Base-by-base conservation (phyloP, 2,329 filamentous ascomycete genomes). In the Stemphylium vesicarium region DNA sequence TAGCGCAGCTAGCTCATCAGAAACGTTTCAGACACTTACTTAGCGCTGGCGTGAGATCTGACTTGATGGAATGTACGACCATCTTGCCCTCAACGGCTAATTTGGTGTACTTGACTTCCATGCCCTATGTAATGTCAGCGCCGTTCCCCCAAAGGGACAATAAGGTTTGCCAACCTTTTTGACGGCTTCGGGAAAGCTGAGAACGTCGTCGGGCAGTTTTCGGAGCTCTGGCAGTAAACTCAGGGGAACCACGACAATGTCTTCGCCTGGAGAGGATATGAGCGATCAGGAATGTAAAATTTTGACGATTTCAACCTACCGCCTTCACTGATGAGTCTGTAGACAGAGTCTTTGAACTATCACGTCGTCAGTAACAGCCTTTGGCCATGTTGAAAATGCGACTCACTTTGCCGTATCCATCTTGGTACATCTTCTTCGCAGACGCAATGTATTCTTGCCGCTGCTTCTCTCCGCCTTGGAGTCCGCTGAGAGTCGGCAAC, bases 11-110 rank as follows among this genome's bases (percentile, higher is more conserved):
- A 31, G 13, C 22, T 42, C 36, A 31, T 20, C 18, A 24, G 26
- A 1, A 32, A 35, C 10, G 10, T 38, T 11, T 12, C 16, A 32
- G 3, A 12, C 10, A 54, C 66, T n/a, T 60, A 75, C 72, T 44
- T n/a, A 76, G 63, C 26, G 66, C 64, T 15, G 73, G 72, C 8
- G 72, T 76, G 9, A 76, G 60, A 37, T 75, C 70, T 0, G 66
- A 63, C 50, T 66, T 73, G 47, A 76, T 57, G 4, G 67, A 50
- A 45, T 74, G 69, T 0, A 50, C 10, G 1, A 60, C 16, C 3
- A 67, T 15, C 2, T 52, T 39, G 4, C 61, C 47, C 4, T 72
- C 68, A 2, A 63, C 51, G 3, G 40, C 8, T 12, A 75, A 7
- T 8, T 57, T 62, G 6, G 73, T 76, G 50, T 75, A 75, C 32